A percentile compares a stretch with the other conserved stretches of the same genome.
Conservation (phyloP, 495 filamentous ascomycete species). For the Friedmanniomyces simplex region DNA sequence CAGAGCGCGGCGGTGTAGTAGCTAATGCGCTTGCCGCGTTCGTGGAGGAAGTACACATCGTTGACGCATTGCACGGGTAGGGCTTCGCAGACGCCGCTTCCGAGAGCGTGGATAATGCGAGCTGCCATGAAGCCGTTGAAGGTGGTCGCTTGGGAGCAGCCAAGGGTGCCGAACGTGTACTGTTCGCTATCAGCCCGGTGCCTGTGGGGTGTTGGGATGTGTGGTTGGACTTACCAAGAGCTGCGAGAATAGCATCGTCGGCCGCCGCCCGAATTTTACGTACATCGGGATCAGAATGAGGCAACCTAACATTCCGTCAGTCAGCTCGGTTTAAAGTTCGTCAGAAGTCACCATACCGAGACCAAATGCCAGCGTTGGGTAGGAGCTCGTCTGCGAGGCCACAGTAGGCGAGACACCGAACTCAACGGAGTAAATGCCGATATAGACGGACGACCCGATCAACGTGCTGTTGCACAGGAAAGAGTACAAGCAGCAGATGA, state of each 20-base stretch:
- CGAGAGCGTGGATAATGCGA: slow-evolving; percentile 46
- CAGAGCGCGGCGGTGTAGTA: slow-evolving; percentile 45
- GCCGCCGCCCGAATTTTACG: slow-evolving; percentile 46
- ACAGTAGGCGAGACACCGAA: slow-evolving; percentile 40
- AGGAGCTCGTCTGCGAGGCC: slow-evolving; percentile 49
- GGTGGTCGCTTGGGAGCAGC: slow-evolving; percentile 40
- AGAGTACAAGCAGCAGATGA: slow-evolving; percentile 49
- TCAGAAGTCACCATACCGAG: slow-evolving; percentile 35
- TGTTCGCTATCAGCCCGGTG: background rate
- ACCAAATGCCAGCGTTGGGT: slow-evolving; percentile 54
- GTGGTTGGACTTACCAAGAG: slow-evolving; percentile 21
- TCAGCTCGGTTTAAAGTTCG: background rate
- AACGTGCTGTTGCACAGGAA: slow-evolving; percentile 52
- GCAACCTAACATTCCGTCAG: background rate
- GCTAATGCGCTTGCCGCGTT: slow-evolving; percentile 19
- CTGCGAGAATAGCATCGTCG: slow-evolving; percentile 42
- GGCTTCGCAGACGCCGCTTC: slow-evolving; percentile 54
- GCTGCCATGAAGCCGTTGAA: slow-evolving; percentile 47
- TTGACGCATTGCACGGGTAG: slow-evolving; percentile 55
- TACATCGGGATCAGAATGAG: slow-evolving; percentile 50
- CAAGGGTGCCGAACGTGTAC: slow-evolving; percentile 48
- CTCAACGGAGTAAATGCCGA: slow-evolving; percentile 46
- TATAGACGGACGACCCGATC: slow-evolving; percentile 51
- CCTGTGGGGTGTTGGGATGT: background rate
- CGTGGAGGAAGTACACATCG: slow-evolving; percentile 48